Evolutionary conservation across 2,329 filamentous ascomycete species (phyloP).

Genomic region (Trichophaea hybrida): DNA sequence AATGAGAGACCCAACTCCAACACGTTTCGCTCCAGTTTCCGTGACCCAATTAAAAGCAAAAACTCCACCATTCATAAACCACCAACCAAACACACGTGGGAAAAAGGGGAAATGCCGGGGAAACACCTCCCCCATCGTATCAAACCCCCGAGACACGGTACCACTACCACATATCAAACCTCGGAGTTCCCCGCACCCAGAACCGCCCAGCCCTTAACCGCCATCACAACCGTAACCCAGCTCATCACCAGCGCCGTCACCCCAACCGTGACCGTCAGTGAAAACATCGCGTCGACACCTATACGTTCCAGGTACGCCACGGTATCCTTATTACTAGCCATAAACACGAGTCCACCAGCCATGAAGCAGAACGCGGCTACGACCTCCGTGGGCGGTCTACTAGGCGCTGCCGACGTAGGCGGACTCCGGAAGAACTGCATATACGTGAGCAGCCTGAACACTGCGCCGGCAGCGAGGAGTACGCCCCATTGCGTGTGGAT

Average conservation of each 20-base stretch:
- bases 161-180: too few relatives aligned
- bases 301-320: constrained; percentile 47
- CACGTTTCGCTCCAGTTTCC: too few relatives aligned
- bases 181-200: neutral
- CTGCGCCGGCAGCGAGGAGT: constrained; percentile 64
- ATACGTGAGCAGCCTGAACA: constrained; percentile 68
- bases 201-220: constrained; percentile 72
- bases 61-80: too few relatives aligned
- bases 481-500: constrained; percentile 83
- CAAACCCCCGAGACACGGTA: too few relatives aligned
- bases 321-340: constrained; percentile 70
- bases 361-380: constrained; percentile 75
- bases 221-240: constrained; percentile 62
- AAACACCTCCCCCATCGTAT: too few relatives aligned
- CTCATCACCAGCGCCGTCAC: constrained; percentile 72
- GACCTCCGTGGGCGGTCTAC: constrained; percentile 81
- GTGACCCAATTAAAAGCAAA: too few relatives aligned
- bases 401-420: constrained; percentile 55
- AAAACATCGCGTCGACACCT: constrained; percentile 77
- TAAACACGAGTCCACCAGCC: constrained; percentile 77
- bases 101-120: too few relatives aligned
- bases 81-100: too few relatives aligned
- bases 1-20: too few relatives aligned
- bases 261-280: constrained; percentile 79
- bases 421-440: constrained; percentile 64